Conservation (phyloP, 139 green algal genomes). For the Mesotaenium endlicherianum region DNA sequence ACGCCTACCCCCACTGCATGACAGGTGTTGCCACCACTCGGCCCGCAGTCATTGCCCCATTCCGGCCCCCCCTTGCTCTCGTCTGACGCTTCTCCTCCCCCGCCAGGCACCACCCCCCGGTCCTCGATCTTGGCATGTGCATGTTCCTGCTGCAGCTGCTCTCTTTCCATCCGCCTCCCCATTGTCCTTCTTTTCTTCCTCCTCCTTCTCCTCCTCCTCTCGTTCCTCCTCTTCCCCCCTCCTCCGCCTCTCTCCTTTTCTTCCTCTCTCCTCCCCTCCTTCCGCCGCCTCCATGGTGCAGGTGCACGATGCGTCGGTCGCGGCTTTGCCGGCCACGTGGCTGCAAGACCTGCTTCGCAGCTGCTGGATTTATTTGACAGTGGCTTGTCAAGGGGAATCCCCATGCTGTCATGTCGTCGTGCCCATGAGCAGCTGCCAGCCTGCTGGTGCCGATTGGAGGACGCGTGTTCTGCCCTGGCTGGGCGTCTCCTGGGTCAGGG, state of each 20-base stretch:
- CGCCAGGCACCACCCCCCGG: not conserved
- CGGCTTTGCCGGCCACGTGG: not conserved
- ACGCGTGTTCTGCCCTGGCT: not conserved
- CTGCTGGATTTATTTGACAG: not conserved
- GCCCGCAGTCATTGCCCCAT: not conserved
- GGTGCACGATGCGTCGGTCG: not conserved
- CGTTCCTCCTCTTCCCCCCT: not conserved
- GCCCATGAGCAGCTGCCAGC: not conserved
- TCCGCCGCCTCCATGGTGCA: not conserved
- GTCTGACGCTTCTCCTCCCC: not conserved
- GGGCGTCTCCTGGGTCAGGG: not conserved
- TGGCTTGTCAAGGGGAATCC: not conserved
- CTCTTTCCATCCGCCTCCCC: not conserved
- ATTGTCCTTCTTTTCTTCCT: not conserved
- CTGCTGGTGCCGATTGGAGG: too few relatives aligned
- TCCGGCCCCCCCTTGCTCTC: too few relatives aligned
- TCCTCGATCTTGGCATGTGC: too few relatives aligned
- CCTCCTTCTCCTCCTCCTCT: not conserved
- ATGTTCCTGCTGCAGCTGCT: too few relatives aligned
- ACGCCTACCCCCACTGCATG: conserved; percentile 45
- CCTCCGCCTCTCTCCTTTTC: not conserved
- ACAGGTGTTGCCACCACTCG: conserved; percentile 28
- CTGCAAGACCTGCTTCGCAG: not conserved
- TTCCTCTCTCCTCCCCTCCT: not conserved
- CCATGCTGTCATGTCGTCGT: not conserved